phyloP scores from a whole-genome alignment of 176 grass and related monocot genomes.

The Juncus effusus region DNA sequence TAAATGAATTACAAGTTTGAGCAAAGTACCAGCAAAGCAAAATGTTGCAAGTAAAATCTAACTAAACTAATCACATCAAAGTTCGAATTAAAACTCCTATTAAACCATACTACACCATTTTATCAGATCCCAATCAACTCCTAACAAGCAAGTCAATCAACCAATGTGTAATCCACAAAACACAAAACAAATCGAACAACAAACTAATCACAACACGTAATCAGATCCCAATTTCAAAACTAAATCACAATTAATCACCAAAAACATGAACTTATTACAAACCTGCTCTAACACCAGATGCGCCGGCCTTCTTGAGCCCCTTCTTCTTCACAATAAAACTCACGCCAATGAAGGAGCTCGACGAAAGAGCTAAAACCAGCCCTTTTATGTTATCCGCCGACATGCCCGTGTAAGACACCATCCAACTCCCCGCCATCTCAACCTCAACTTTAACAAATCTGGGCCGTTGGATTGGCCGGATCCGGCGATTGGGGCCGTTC shows the following conservation, averaged over 20 bases:
- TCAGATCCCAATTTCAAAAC: not conserved
- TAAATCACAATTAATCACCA: not conserved
- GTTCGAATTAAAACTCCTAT: not conserved
- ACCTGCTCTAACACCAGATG: slow-evolving; percentile 91
- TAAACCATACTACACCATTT: slow-evolving; percentile 4
- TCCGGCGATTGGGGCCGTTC: slow-evolving; percentile 5
- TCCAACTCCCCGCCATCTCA: slow-evolving; percentile 55
- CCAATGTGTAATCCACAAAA: not conserved
- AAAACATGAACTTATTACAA: not conserved
- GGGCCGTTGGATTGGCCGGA: not conserved
- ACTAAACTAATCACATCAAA: too few relatives aligned
- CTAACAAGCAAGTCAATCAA: not conserved
- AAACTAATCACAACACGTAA: not conserved
- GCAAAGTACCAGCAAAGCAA: slow-evolving; percentile 1
- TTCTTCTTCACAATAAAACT: slow-evolving; percentile 99
- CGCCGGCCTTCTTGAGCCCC: slow-evolving; percentile 87
- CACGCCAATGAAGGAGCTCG: slow-evolving; percentile 87
- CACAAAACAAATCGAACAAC: slow-evolving; percentile 3
- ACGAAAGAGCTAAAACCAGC: slow-evolving; percentile 82
- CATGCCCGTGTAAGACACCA: slow-evolving; percentile 85
- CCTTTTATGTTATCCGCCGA: slow-evolving; percentile 97
- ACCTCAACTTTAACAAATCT: not conserved
- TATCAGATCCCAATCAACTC: slow-evolving; percentile 5
- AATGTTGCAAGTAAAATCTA: not conserved
- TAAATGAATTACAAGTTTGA: not conserved